These are phyloP conservation scores for Lactuca saligna DNA, from an alignment of 129 eudicot species.

Conservation along the genomic window DNA sequence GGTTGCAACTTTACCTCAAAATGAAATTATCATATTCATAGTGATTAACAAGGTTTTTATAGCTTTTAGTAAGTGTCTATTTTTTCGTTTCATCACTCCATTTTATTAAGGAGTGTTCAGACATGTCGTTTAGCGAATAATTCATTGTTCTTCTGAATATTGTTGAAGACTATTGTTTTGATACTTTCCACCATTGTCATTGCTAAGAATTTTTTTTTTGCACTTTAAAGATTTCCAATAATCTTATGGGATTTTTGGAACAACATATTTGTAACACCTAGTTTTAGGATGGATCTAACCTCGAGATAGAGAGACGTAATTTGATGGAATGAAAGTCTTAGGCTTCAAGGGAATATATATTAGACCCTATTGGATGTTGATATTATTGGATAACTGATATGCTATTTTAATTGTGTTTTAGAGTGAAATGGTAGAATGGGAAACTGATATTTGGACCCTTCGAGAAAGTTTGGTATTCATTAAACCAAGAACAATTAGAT, in stretches of 20 bases:
- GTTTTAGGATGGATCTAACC: too few relatives aligned
- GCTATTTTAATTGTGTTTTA: too few relatives aligned
- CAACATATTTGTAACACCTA: background rate
- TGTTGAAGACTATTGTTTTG: background rate
- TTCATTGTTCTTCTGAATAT: conserved; percentile 1
- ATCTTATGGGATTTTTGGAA: conserved; percentile 28
- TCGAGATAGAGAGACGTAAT: too few relatives aligned
- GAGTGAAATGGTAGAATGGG: too few relatives aligned
- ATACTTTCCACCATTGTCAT: conserved; percentile 33
- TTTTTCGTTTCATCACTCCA: conserved; percentile 2
- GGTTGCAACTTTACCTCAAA: conserved; percentile 30
- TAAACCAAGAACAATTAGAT: too few relatives aligned
- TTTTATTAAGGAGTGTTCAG: conserved; percentile 28
- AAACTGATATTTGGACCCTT: too few relatives aligned
- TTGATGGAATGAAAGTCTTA: too few relatives aligned
- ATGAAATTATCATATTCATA: conserved; percentile 18
- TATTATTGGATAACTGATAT: too few relatives aligned
- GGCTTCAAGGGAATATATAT: too few relatives aligned
- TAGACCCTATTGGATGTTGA: too few relatives aligned
- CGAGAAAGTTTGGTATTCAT: too few relatives aligned
- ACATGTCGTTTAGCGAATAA: conserved; percentile 19
- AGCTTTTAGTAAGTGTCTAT: background rate
- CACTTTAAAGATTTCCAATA: conserved; percentile 18
- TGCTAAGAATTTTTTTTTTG: conserved; percentile 15
- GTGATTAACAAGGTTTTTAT: conserved; percentile 15